Evolutionary conservation across 306 rosid species (phyloP).

Genomic region (Ziziphus jujuba): DNA sequence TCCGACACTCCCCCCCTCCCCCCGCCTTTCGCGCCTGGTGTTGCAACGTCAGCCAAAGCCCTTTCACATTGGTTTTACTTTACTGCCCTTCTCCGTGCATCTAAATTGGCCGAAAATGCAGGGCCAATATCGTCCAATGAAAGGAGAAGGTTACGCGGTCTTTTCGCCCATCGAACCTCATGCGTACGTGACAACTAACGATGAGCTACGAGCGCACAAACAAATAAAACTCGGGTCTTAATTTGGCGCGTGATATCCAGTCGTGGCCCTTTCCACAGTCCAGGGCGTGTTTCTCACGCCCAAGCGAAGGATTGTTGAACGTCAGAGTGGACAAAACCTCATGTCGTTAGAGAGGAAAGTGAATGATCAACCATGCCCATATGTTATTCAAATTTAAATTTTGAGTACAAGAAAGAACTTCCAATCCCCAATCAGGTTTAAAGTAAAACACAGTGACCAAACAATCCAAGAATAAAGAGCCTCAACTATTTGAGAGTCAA

Average conservation of each 20-base stretch:
- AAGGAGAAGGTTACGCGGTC: slow-evolving; percentile 24
- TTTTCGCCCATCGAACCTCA: slow-evolving; percentile 14
- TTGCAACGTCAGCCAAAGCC: slow-evolving; percentile 24
- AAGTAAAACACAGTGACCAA: background rate
- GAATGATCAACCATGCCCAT: slow-evolving; percentile 13
- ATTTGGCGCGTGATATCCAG: background rate
- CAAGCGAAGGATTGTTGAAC: background rate
- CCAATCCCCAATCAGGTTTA: background rate
- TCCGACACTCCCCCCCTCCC: too few species aligned
- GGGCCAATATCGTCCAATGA: background rate
- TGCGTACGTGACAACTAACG: slow-evolving; percentile 13
- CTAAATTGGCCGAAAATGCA: too few species aligned
- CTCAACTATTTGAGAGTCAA: background rate
- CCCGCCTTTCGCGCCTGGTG: slow-evolving; percentile 36
- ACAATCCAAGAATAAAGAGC: background rate
- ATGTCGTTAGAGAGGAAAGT: background rate
- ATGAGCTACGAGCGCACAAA: background rate
- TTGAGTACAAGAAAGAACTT: background rate
- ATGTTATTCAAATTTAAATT: too few species aligned
- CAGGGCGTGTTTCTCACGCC: background rate
- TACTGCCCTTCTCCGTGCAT: background rate
- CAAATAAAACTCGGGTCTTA: background rate
- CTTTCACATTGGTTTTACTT: background rate
- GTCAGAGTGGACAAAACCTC: background rate
- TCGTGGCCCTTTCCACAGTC: background rate